Percentiles rank a stretch among this genome's conserved stretches.
phyloP scores from a whole-genome alignment of 306 rosid species.

The Rosa lucieae region DNA sequence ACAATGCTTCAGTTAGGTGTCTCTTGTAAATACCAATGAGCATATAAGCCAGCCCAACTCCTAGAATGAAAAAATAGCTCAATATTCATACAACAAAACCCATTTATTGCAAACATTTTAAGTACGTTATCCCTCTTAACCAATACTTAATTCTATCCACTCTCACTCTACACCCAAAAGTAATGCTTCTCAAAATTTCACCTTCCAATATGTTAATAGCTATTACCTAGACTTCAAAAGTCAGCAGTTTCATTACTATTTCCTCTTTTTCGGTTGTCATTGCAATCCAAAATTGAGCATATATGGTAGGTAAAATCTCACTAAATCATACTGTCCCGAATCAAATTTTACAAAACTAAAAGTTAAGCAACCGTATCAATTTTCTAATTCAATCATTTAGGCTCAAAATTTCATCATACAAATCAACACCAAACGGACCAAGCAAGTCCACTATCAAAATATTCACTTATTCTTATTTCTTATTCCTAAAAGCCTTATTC shows the following conservation, averaged over 20 bases:
- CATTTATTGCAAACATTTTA: not conserved
- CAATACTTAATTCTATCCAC: not conserved
- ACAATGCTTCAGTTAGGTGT: too few relatives aligned
- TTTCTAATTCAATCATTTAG: not conserved
- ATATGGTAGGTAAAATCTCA: not conserved
- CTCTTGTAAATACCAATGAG: too few relatives aligned
- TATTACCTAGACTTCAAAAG: not conserved
- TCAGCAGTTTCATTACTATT: not conserved
- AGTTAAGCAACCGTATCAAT: not conserved
- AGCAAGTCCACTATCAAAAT: not conserved
- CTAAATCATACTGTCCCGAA: not conserved
- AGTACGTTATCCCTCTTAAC: not conserved
- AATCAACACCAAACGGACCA: not conserved
- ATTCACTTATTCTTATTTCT: too few relatives aligned
- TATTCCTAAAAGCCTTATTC: too few relatives aligned
- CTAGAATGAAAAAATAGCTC: too few relatives aligned
- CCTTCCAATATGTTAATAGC: not conserved
- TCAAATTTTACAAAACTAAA: not conserved
- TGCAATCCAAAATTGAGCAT: not conserved
- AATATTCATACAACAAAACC: too few relatives aligned
- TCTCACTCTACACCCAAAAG: not conserved
- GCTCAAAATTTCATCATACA: not conserved
- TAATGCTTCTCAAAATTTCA: too few relatives aligned
- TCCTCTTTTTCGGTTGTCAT: not conserved
- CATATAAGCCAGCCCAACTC: too few relatives aligned